phyloP scores from a whole-genome alignment of 352 stramenopile species.

The Phytophthora sansomeana region DNA sequence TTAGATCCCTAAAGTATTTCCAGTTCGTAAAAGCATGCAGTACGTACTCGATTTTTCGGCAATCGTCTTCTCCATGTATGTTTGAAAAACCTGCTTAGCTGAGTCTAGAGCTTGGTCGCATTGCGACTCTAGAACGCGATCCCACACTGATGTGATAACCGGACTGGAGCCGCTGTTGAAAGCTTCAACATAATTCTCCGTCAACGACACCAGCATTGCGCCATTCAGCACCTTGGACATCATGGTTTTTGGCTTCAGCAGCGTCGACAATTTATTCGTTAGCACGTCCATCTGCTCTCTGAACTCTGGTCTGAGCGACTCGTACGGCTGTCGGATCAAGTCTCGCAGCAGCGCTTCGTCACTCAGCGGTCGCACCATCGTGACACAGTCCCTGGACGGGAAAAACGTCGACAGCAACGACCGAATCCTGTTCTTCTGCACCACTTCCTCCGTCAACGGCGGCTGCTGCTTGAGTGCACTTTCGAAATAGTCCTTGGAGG shows the following conservation, averaged over 20 bases:
- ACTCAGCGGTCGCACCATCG: conserved; percentile 77
- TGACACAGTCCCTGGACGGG: conserved; percentile 76
- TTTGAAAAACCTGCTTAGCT: conserved; percentile 58
- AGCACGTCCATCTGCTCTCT: conserved; percentile 65
- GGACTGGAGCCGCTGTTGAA: conserved; percentile 78
- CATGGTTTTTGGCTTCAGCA: conserved; percentile 73
- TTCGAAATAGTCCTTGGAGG: conserved; percentile 77
- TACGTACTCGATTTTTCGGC: conserved; percentile 51
- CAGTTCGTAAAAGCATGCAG: neutral
- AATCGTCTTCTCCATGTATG: conserved; percentile 37
- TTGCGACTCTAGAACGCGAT: conserved; percentile 79
- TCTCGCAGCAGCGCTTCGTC: conserved; percentile 68
- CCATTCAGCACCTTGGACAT: conserved; percentile 69
- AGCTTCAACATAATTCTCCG: conserved; percentile 67
- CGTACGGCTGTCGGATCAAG: conserved; percentile 61
- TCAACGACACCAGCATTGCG: conserved; percentile 72
- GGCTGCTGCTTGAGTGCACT: conserved; percentile 70
- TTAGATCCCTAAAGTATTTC: conserved; percentile 1
- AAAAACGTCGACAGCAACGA: conserved; percentile 73
- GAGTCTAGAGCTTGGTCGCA: conserved; percentile 68
- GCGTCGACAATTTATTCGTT: conserved; percentile 59
- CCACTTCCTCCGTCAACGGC: conserved; percentile 50
- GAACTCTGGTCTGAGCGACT: conserved; percentile 71
- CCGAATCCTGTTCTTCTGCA: conserved; percentile 73
- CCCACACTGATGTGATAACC: conserved; percentile 85